phyloP scores from a whole-genome alignment of 2,329 filamentous ascomycete species.

The Arachnomyces sp. region DNA sequence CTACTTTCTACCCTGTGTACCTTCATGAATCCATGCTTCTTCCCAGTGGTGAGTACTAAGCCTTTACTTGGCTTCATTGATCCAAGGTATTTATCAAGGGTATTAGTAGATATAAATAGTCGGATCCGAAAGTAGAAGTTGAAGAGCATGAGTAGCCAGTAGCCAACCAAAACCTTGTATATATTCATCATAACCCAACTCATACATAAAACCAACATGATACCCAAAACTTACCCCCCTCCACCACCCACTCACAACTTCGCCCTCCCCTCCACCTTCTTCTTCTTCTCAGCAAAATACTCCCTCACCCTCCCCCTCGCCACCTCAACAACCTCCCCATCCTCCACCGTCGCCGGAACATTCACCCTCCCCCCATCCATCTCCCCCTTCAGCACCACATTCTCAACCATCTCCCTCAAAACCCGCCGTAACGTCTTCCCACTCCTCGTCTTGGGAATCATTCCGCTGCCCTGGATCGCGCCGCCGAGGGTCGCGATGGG shows the following conservation, averaged over 20 bases:
- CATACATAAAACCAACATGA: no score
- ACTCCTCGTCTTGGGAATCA: constrained; percentile 87
- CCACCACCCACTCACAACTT: constrained; percentile 43
- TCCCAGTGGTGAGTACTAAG: no score
- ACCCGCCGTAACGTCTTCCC: constrained; percentile 84
- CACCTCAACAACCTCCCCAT: constrained; percentile 63
- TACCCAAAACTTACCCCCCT: not conserved
- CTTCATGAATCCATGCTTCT: no score
- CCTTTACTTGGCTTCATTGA: no score
- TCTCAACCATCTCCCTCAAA: constrained; percentile 73
- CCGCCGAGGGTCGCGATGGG: constrained; percentile 79
- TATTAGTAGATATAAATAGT: no score
- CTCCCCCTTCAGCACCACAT: constrained; percentile 60
- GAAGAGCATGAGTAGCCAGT: no score
- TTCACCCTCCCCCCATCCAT: constrained; percentile 58
- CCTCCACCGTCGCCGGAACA: constrained; percentile 80
- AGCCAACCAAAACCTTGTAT: no score
- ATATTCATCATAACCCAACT: no score
- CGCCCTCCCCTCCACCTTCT: constrained; percentile 25
- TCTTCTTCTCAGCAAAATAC: constrained; percentile 56
- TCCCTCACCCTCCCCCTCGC: constrained; percentile 62
- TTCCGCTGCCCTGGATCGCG: constrained; percentile 72
- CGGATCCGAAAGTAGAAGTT: no score
- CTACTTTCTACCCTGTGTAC: no score
- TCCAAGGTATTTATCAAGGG: no score